phyloP scores from a whole-genome alignment of 441 rosid genomes.

The Omphalea diandra region DNA sequence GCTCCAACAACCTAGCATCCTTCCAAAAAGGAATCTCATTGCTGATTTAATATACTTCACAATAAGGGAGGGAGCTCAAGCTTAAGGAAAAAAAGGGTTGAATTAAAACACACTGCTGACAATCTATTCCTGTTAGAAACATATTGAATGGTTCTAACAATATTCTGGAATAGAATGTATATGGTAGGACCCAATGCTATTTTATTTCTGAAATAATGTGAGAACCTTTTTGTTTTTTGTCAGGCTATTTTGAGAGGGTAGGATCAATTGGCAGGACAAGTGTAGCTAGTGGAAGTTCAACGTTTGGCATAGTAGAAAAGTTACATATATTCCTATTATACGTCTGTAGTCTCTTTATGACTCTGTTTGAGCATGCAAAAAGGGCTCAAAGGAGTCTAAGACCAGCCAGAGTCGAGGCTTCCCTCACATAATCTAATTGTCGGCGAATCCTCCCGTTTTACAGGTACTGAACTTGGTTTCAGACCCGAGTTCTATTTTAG shows the following conservation, averaged over 20 bases:
- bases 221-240: slow-evolving; percentile 16
- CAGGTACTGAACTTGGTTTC: slow-evolving; percentile 31
- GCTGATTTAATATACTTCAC: too few species aligned
- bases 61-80: too few species aligned
- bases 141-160: neutral
- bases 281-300: too few species aligned
- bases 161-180: neutral
- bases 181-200: neutral
- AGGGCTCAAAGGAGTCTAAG: slow-evolving; percentile 46
- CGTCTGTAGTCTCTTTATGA: slow-evolving; percentile 54
- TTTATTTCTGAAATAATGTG: slow-evolving; percentile 5
- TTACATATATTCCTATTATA: slow-evolving; percentile 43
- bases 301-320: slow-evolving; percentile 34
- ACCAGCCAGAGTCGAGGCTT: slow-evolving; percentile 55
- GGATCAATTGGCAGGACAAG: slow-evolving; percentile 24
- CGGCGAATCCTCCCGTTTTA: slow-evolving; percentile 23
- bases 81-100: neutral
- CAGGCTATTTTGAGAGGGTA: slow-evolving; percentile 47
- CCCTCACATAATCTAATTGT: slow-evolving; percentile 34
- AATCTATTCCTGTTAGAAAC: neutral
- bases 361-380: slow-evolving; percentile 48
- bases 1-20: neutral
- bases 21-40: neutral
- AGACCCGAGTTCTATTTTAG: neutral
- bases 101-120: neutral